phyloP scores from a whole-genome alignment of 1,139 yeast species.

The Zhuliangozyma blackwelliae region DNA sequence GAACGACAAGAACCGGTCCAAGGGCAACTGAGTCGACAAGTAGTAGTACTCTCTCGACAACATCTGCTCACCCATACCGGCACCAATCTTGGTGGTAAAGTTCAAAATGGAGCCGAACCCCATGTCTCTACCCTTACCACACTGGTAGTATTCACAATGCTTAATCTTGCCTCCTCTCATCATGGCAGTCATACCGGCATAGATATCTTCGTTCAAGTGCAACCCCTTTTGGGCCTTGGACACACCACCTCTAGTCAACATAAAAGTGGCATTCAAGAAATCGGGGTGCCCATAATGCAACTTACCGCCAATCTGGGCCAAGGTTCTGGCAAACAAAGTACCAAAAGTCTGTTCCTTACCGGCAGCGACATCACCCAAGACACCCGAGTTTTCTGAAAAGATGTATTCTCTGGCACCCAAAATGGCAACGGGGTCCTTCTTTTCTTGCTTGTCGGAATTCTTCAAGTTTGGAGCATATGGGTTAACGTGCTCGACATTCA shows the following conservation, averaged over 20 bases:
- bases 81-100: constrained; percentile 99
- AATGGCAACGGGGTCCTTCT: constrained; percentile 84
- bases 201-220: constrained; percentile 98
- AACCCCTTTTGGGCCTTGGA: constrained; percentile 98
- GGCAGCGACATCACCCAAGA: constrained; percentile 98
- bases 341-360: constrained; percentile 99
- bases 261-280: constrained; percentile 88
- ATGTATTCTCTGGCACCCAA: constrained; percentile 99
- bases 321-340: constrained; percentile 94
- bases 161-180: constrained; percentile 98
- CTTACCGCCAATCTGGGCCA: constrained; percentile 98
- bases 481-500: constrained; percentile 79
- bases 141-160: constrained; percentile 98
- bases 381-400: constrained; percentile 98
- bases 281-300: constrained; percentile 99
- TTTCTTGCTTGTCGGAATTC: constrained; percentile 32
- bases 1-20: constrained; percentile 95
- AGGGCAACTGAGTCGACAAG: constrained; percentile 93
- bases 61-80: constrained; percentile 99
- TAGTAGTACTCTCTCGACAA: constrained; percentile 96
- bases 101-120: constrained; percentile 98
- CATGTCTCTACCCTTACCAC: constrained; percentile 99
- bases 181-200: constrained; percentile 98
- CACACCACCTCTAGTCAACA: constrained; percentile 99
- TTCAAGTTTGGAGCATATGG: constrained; percentile 68